These are phyloP conservation scores for Moelleriella libera DNA, from an alignment of 2,329 filamentous ascomycete species.

Conservation along the genomic window DNA sequence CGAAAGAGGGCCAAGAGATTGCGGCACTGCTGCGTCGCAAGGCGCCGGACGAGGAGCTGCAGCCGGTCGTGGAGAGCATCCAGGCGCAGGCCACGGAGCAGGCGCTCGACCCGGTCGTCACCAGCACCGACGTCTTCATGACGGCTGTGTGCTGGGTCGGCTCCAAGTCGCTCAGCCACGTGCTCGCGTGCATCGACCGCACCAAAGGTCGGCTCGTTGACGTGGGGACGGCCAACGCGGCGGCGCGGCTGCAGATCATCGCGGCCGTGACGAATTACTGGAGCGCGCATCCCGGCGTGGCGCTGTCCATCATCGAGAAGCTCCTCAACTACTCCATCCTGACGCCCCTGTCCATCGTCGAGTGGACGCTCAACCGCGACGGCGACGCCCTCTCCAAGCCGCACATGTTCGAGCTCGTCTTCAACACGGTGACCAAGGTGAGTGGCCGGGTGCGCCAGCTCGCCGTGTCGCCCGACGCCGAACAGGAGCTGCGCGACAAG, in stretches of 20 bases:
- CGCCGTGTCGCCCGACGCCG: conserved; percentile 43
- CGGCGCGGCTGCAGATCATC: conserved; percentile 76
- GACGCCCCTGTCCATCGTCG: conserved; percentile 68
- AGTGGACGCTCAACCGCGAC: conserved; percentile 67
- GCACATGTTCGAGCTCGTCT: conserved; percentile 81
- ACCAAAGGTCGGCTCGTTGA: conserved; percentile 79
- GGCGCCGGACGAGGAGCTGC: conserved; percentile 74
- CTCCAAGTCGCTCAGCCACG: conserved; percentile 90
- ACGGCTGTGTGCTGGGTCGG: conserved; percentile 89
- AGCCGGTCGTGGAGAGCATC: conserved; percentile 65
- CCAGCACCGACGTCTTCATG: conserved; percentile 87
- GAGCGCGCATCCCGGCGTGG: conserved; percentile 82
- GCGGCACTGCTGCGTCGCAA: conserved; percentile 70
- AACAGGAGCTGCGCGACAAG: conserved; percentile 50
- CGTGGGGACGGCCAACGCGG: conserved; percentile 60
- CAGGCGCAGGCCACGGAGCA: conserved; percentile 61
- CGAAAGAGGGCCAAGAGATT: conserved; percentile 71
- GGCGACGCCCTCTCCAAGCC: conserved; percentile 57
- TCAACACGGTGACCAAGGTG: conserved; percentile 80
- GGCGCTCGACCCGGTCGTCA: conserved; percentile 63
- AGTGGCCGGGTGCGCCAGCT: conserved; percentile 76
- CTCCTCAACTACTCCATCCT: conserved; percentile 94
- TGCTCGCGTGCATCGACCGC: conserved; percentile 88
- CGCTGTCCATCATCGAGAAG: conserved; percentile 88
- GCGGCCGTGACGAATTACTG: conserved; percentile 85